Base-by-base conservation (phyloP, 2,329 filamentous ascomycete species). In the Colletotrichum sp. region DNA sequence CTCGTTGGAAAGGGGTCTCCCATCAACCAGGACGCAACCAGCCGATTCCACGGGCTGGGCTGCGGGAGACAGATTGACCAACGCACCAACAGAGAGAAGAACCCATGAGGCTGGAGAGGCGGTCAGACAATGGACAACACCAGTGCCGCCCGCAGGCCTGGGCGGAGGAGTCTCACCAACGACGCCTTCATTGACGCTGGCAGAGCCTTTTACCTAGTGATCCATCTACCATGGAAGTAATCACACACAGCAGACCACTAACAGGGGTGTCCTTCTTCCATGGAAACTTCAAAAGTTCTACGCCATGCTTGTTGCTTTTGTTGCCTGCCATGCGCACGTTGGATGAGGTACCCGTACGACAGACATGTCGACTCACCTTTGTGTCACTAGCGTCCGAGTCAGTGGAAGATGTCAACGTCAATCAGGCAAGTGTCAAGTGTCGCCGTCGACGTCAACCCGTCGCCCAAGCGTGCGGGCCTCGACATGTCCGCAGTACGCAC, bases 261-360 rank as follows among this genome's bases (percentile, higher is more conserved):
- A 36, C 39, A 52, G 64, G 69, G 69, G 59, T 24, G 28, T 6
- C 39, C 28, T 62, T 39, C 36, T 24, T 36, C 16, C 32, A 44
- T 65, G 62, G 55, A 65, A 69, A 63, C 71, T 32, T 64, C 57
- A 34, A 60, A 49, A 39, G 52, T 72, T 63, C 44, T 49, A 69
- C 57, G 55, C 73, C 70, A 65, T 68, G 26, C 28, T 75, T 69
- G 44, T 75, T 73, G 44, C 44, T 32, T 71, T 76, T 76, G n/a
- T 66, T 68, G 30, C 44, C 64, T 68, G 30, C 44, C 64, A 69
- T 63, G 34, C 70, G 34, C 30, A 57, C 55, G 62, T 75, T 72
- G 69, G 69, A 57, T 21, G 55, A 67, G 30, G 26, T 59, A 30
- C 63, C 63, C 69, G 57, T 63, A 63, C 44, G 63, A 64, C 72